Base-by-base conservation (phyloP, 2,329 filamentous ascomycete genomes). In the Alternaria arborescens region DNA sequence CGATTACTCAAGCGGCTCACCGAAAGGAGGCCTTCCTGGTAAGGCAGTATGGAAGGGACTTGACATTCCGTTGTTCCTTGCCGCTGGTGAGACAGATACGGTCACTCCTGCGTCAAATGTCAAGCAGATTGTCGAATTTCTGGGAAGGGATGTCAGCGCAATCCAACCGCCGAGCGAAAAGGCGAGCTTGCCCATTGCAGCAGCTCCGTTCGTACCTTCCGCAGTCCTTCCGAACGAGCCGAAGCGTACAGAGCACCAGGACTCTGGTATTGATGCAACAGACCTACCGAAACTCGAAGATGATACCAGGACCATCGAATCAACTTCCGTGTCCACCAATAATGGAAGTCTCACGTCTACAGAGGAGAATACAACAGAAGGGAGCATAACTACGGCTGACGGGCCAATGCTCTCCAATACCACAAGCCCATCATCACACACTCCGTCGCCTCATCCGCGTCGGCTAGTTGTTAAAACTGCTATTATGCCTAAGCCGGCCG, bases 41-140 rank as follows among this genome's bases (percentile, higher is more conserved):
- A 78, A 85, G 63, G 84, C 89, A 6, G 80, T 88, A 1, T 98
- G 95, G 95, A 82, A 84, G 24, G 87, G 87, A 8, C 82, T 97
- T 14, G 78, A 88, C 18, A 82, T 91, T 1, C 94, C 94, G 0
- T 83, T 97, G 3, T 91, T 92, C 64, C 84, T 98, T 2, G 85
- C 97, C 46, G 92, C 88, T 14, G 94, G 91, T 22, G 89, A 92
- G 71, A 84, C 87, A 7, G 95, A 99, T 72, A 83, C 84, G 8
- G 82, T 97, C 32, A 94, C 92, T 0, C 88, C 90, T n/a, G 85
- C 90, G 0, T 81, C 77, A 3, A 91, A 95, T 68, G 83, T 93
- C 11, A 83, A 87, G 46, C 90, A 88, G 70, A 92, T 97, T 63
- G 82, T 84, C 5, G 65, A 71, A 10, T 83, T 77, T 40, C 64